phyloP scores from a whole-genome alignment of 2,329 filamentous ascomycete species.

The Neophaeococcomyces aloes region DNA sequence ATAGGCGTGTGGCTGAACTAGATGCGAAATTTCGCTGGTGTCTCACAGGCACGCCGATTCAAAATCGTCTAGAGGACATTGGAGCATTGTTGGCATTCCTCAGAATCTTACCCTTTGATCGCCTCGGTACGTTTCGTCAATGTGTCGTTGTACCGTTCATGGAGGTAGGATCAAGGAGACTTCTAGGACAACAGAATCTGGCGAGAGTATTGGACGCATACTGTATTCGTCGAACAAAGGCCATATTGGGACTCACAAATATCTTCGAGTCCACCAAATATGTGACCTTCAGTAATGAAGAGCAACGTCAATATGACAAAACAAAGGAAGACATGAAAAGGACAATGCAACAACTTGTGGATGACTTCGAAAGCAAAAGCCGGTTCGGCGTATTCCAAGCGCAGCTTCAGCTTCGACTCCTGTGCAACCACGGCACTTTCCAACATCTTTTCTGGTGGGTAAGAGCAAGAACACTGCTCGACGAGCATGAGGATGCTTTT shows the following conservation, averaged over 20 bases:
- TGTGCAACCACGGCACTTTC: constrained; percentile 44
- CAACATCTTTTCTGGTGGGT: constrained; percentile 38
- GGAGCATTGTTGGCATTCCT: constrained; percentile 43
- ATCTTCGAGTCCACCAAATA: constrained; percentile 18
- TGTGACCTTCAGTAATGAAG: constrained; percentile 27
- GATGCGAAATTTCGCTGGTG: constrained; percentile 41
- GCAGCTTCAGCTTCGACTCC: constrained; percentile 37
- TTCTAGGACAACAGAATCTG: constrained; percentile 21
- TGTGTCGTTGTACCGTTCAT: constrained; percentile 35
- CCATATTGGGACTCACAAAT: constrained; percentile 22
- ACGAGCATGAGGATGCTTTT: constrained; percentile 30
- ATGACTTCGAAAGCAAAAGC: constrained; percentile 26
- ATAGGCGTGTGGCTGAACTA: constrained; percentile 35
- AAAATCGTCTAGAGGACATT: constrained; percentile 44
- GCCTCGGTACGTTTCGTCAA: constrained; percentile 33
- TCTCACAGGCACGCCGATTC: constrained; percentile 45
- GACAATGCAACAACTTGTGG: constrained; percentile 30
- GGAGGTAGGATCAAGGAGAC: constrained; percentile 21
- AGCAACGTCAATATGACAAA: constrained; percentile 27
- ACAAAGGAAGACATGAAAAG: constrained; percentile 32
- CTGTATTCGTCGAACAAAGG: constrained; percentile 22
- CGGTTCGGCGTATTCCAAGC: constrained; percentile 39
- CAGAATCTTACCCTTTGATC: constrained; percentile 33
- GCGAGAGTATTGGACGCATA: constrained; percentile 25
- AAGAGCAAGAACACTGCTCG: constrained; percentile 24